Evolutionary conservation across 768 basidiomycete species (phyloP), one percentile per base, ranked within the genome.

Genomic region (Strobilomyces echinocephalus): DNA sequence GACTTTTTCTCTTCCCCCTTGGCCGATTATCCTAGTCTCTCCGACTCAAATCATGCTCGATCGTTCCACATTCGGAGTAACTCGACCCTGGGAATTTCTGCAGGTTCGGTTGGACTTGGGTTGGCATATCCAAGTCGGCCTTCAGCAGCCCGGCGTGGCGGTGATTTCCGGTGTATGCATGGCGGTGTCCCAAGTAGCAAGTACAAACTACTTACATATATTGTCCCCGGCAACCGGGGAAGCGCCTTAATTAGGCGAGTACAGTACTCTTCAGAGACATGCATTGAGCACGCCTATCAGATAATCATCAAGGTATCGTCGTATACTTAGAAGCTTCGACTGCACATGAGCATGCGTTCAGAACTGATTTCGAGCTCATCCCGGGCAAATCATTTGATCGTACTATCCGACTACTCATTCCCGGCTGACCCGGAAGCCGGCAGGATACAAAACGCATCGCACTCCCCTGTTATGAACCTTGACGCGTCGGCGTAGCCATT

Each of bases 111-210:
- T 5, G 14, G 14, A 14, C 28, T 30, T 3, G 30, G 30, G 9
- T 6, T 24, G 24, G 24, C 24, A 24, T 24, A 24, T 24, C 9
- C 30, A 4, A 16, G 16, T 39, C 6, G 8, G n/a, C 14, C 14
- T 8, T 30, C 54, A 21, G 45, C 44, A 16, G 45, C 39, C 55
- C 33, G 14, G n/a, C 5, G 47, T 55, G 53, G 58, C 58, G 26
- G 38, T 57, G 48, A 20, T 48, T 50, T 57, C 42, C 50, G 26
- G 58, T 60, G 57, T 26, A 5, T 9, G 31, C 9, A 33, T 60
- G 53, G 53, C 58, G 16, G 53, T 55, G 58, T 30, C 42, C 24
- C 24, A 24, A 24, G 24, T 24, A 24, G 24, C 24, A 24, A 24
- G 24, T 24, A 24, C n/a, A n/a, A n/a, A n/a, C 24, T 24, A 24